A percentile compares a stretch with the other conserved stretches of the same genome.
Evolutionary conservation across 1,284 basidiomycete species (phyloP).

Genomic region (Apiotrichum siamense): DNA sequence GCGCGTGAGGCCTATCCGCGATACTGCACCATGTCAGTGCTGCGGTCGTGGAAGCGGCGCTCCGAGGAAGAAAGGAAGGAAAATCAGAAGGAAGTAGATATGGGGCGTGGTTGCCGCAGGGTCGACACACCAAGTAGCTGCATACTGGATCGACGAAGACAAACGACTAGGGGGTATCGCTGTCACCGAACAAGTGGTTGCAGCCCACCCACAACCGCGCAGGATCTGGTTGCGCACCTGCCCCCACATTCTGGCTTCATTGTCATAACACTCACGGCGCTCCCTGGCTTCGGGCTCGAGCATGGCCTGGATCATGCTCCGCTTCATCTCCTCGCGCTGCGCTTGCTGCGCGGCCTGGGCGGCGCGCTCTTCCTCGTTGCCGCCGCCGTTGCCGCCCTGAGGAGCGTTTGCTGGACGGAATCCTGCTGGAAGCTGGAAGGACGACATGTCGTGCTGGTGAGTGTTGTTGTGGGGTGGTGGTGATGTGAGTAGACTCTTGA

Average conservation of each 20-base stretch:
- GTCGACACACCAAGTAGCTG: no score
- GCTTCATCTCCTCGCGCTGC: slow-evolving; percentile 58
- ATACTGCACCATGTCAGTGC: slow-evolving; percentile 55
- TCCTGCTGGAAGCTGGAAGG: slow-evolving; percentile 43
- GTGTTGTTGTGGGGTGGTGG: neutral
- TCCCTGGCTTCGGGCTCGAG: slow-evolving; percentile 82
- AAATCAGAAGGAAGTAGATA: no score
- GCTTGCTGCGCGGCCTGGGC: slow-evolving; percentile 42
- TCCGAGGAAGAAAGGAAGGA: no score
- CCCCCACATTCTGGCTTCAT: no score
- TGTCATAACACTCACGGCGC: slow-evolving; percentile 73
- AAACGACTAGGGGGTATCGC: no score
- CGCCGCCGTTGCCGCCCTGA: slow-evolving; percentile 19
- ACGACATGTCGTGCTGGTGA: slow-evolving; percentile 45
- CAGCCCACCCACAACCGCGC: no score
- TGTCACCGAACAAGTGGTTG: no score
- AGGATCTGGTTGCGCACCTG: no score
- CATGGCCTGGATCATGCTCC: slow-evolving; percentile 72
- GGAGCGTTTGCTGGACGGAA: slow-evolving; percentile 30
- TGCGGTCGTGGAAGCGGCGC: neutral
- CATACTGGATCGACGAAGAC: no score
- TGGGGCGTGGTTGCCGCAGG: no score
- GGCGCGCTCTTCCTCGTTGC: slow-evolving; percentile 34
- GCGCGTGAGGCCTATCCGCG: slow-evolving; percentile 87
- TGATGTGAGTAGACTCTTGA: neutral